These are phyloP conservation scores for Plantago elongata DNA, from an alignment of 257 asterid species.

Conservation along the genomic window DNA sequence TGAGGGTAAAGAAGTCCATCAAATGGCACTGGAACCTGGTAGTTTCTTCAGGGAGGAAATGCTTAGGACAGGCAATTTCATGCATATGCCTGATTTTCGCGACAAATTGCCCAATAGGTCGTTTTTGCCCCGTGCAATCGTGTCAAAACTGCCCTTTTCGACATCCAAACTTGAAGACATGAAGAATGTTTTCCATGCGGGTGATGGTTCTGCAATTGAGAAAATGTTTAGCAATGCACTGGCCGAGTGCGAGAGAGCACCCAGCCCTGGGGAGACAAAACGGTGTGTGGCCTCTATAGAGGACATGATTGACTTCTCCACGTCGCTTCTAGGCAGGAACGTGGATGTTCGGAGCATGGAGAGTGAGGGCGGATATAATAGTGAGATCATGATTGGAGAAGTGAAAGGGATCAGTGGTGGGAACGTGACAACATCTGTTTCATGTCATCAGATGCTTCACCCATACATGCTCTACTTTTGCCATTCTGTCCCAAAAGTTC, in stretches of 20 bases:
- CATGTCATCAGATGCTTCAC: slow-evolving; percentile 80
- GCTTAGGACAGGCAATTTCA: slow-evolving; percentile 52
- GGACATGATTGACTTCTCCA: slow-evolving; percentile 91
- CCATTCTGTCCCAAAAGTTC: slow-evolving; percentile 88
- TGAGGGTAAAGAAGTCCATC: slow-evolving; percentile 32
- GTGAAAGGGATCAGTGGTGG: slow-evolving; percentile 78
- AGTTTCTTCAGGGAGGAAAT: slow-evolving; percentile 72
- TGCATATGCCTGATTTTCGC: slow-evolving; percentile 88
- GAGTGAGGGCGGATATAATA: slow-evolving; percentile 41
- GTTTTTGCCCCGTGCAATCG: slow-evolving; percentile 66
- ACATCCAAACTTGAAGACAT: slow-evolving; percentile 46
- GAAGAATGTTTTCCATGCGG: slow-evolving; percentile 61
- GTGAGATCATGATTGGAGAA: slow-evolving; percentile 43
- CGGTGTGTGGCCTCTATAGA: slow-evolving; percentile 75
- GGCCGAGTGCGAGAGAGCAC: slow-evolving; percentile 72
- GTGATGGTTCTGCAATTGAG: slow-evolving; percentile 44
- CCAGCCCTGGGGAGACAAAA: slow-evolving; percentile 77
- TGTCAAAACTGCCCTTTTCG: slow-evolving; percentile 78
- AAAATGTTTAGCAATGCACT: slow-evolving; percentile 46
- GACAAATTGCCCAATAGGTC: slow-evolving; percentile 95
- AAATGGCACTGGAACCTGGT: slow-evolving; percentile 76
- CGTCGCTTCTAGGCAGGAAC: slow-evolving; percentile 71
- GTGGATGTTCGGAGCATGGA: slow-evolving; percentile 58
- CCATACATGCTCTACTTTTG: slow-evolving; percentile 80
- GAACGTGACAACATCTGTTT: slow-evolving; percentile 63